phyloP scores from a whole-genome alignment of 768 basidiomycete species.

The Dendrothele bispora region DNA sequence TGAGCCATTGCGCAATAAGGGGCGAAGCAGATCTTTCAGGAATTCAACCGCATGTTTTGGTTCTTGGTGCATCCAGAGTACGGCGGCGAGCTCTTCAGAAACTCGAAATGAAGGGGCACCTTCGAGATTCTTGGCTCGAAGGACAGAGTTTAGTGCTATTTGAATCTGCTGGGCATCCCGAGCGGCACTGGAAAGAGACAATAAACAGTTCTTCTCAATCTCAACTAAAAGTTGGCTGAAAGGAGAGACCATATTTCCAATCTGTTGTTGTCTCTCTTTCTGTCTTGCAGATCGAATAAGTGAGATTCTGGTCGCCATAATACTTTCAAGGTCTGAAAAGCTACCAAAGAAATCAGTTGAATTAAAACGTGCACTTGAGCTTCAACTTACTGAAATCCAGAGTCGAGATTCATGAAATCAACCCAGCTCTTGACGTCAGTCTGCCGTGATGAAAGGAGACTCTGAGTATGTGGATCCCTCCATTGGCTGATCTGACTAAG shows the following conservation, averaged over 20 bases:
- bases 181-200: conserved; percentile 72
- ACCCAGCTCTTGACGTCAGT: conserved; percentile 35
- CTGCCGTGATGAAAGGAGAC: conserved; percentile 29
- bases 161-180: conserved; percentile 68
- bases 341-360: conserved; percentile 37
- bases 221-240: conserved; percentile 50
- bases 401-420: conserved; percentile 46
- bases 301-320: conserved; percentile 80
- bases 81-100: conserved; percentile 82
- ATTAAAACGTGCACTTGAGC: not conserved
- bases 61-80: conserved; percentile 88
- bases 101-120: conserved; percentile 45
- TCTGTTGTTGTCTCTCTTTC: conserved; percentile 71
- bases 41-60: conserved; percentile 80
- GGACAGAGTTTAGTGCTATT: conserved; percentile 82
- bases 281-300: conserved; percentile 71
- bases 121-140: conserved; percentile 70
- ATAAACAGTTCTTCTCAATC: conserved; percentile 69
- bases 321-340: conserved; percentile 71
- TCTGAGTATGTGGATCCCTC: conserved; percentile 40
- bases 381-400: conserved; percentile 65
- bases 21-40: conserved; percentile 44
- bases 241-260: conserved; percentile 67
- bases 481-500: conserved; percentile 75
- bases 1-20: too few relatives aligned